Conservation (phyloP, 306 rosid species). For the Abrus precatorius region DNA sequence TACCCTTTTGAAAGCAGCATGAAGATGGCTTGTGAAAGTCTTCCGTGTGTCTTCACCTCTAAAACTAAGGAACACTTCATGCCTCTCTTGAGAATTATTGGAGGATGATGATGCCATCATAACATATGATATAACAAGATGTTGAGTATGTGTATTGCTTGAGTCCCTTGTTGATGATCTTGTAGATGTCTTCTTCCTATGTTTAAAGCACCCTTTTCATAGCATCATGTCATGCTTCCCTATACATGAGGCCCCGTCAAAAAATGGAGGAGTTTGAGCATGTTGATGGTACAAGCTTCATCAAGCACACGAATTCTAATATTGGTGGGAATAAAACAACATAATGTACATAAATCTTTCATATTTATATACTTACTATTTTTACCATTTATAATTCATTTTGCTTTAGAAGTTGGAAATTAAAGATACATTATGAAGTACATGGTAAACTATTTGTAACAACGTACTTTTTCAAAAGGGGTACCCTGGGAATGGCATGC, state of each 20-base stretch:
- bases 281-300: too few species aligned
- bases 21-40: constrained; percentile 48
- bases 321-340: too few species aligned
- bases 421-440: too few species aligned
- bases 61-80: constrained; percentile 48
- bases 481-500: not conserved
- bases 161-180: not conserved
- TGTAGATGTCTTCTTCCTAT: not conserved
- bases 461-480: not conserved
- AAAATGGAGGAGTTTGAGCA: too few species aligned
- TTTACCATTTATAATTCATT: too few species aligned
- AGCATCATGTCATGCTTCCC: too few species aligned
- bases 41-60: constrained; percentile 48
- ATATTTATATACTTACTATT: too few species aligned
- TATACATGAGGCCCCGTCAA: too few species aligned
- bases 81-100: not conserved
- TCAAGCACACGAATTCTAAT: too few species aligned
- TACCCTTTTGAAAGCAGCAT: constrained; percentile 39
- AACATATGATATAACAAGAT: not conserved
- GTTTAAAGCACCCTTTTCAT: not conserved
- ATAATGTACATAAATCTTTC: too few species aligned
- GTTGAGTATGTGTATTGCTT: not conserved
- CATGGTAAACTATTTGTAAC: too few species aligned
- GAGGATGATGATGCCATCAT: constrained; percentile 17
- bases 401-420: too few species aligned